Evolutionary conservation across 306 rosid genomes (phyloP), one percentile per base, ranked within the genome.

Genomic region (Trifolium repens): DNA sequence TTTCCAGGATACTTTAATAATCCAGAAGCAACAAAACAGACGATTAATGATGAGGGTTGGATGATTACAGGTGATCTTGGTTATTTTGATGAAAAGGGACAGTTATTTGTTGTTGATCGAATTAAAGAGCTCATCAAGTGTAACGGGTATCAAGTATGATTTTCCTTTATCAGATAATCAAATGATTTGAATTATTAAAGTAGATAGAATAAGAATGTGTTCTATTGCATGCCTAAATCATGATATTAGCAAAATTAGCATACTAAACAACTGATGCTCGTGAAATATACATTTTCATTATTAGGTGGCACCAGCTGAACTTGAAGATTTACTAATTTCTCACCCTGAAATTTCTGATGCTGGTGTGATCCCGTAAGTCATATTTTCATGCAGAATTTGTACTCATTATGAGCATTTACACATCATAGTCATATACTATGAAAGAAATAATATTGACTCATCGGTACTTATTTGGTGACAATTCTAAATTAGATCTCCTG

Each of bases 271-370:
- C 37, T 67, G 5, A 2, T 4, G 13, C 24, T 35, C 4, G 24
- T 66, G 27, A 11, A 16, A 76, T 32, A 12, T 22, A 14, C 32
- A 10, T 52, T 43, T 7, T 27, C 4, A 5, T 52, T 43, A 7
- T 50, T 17, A 87, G 86, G 88, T 87, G 40, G 88, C 88, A 7
- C 90, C 86, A 0, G 86, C 88, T 5, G 88, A 87, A 78, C 82
- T 87, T 27, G 90, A 87, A 79, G 90, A 84, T 34, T 77, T 84
- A 40, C 71, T 87, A 0, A 54, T 81, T 79, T 79, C 84, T 61
- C 90, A 81, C 73, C 73, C 82, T 16, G 81, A 87, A 73, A 77
- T 84, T 49, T 16, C 62, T 46, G 88, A 87, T 72, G 86, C 90
- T 4, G 81, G 73, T 30, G 88, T 87, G 57, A 69, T 87, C 39